Percentiles rank a stretch among this genome's conserved stretches.
Evolutionary conservation across 805 yeast genomes (phyloP).

Genomic region (Millerozyma miso): DNA sequence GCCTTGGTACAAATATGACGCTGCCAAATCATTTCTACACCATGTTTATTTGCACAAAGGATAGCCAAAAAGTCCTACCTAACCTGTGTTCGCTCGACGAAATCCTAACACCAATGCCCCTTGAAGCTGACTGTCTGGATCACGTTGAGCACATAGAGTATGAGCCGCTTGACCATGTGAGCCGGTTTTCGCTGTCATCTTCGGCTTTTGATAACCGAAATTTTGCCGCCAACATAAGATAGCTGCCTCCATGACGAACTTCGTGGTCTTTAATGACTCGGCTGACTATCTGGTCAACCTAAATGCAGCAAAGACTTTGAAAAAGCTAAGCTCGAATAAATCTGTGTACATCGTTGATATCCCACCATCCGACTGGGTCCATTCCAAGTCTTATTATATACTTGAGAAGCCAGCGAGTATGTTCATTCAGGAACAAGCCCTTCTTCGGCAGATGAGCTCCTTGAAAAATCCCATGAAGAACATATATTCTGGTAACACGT

Average conservation of each 20-base stretch:
- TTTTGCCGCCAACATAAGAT: constrained; percentile 24
- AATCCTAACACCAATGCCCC: neutral
- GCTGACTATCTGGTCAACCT: constrained; percentile 11
- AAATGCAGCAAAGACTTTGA: constrained; percentile 16
- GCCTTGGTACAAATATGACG: neutral
- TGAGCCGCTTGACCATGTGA: constrained; percentile 7
- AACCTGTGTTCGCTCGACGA: constrained; percentile 1
- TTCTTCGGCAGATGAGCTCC: constrained; percentile 30
- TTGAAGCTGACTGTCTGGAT: neutral
- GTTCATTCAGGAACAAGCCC: constrained; percentile 24
- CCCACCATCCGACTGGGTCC: constrained; percentile 9
- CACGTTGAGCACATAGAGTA: constrained; percentile 1
- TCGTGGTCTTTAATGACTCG: constrained; percentile 27
- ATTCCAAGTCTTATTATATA: constrained; percentile 6
- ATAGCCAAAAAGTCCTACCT: neutral
- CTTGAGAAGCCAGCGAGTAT: neutral
- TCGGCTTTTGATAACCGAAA: constrained; percentile 24
- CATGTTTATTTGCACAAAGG: constrained; percentile 13
- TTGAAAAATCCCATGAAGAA: constrained; percentile 22
- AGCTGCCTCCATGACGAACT: constrained; percentile 30
- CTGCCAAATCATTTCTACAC: constrained; percentile 14
- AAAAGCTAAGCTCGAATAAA: constrained; percentile 5
- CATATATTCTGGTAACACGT: constrained; percentile 28
- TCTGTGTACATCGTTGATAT: constrained; percentile 18
- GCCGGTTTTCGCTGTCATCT: constrained; percentile 3